Conservation (phyloP, 2,329 filamentous ascomycete genomes). For the Cladosporium halotolerans region DNA sequence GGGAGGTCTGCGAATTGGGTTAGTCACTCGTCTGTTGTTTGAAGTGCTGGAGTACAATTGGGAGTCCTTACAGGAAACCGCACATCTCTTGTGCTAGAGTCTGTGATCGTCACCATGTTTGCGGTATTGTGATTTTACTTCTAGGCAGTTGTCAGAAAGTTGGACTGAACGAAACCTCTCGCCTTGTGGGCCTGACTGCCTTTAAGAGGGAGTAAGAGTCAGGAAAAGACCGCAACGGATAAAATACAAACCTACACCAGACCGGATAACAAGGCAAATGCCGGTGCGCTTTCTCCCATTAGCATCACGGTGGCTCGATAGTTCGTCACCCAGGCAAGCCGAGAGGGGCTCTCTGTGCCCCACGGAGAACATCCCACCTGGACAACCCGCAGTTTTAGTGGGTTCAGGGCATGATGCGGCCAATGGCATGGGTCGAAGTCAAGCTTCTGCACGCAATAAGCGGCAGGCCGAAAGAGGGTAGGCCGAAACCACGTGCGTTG, state of each 20-base stretch:
- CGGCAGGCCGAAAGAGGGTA: background rate
- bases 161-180: too few species aligned
- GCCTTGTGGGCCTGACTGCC: too few species aligned
- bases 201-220: too few species aligned
- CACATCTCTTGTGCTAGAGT: conserved; percentile 42
- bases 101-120: conserved; percentile 43
- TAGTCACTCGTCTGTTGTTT: background rate
- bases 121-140: background rate
- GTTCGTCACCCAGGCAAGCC: background rate
- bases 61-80: conserved; percentile 41
- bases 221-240: background rate
- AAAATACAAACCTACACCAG: background rate
- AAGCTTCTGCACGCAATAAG: background rate
- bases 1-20: conserved; percentile 55
- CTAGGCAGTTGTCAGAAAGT: too few species aligned
- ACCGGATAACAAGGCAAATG: conserved; percentile 3
- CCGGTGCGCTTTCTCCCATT: background rate
- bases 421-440: background rate
- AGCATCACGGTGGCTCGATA: background rate
- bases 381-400: background rate
- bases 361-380: conserved; percentile 7
- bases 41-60: background rate
- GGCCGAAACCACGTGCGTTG: conserved; percentile 2
- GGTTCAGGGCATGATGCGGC: background rate
- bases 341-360: conserved; percentile 6